These are phyloP conservation scores for Salvia rosmarinus DNA, from an alignment of 257 asterid species.

Conservation along the genomic window DNA sequence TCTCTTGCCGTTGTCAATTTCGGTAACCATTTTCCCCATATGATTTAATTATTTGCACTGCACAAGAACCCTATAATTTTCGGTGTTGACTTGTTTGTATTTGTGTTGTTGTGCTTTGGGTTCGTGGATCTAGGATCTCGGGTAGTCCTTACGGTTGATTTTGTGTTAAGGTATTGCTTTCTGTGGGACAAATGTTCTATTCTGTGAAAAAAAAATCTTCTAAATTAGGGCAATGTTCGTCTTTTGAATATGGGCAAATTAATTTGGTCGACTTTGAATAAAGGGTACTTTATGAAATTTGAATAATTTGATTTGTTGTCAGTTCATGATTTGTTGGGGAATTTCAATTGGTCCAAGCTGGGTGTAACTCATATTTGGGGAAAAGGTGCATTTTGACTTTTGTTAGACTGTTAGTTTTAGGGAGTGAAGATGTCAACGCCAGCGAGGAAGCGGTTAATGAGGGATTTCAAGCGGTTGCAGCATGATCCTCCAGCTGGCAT, in stretches of 20 bases:
- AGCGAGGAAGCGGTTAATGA: conserved; percentile 86
- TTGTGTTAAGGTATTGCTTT: conserved; percentile 16
- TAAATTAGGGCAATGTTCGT: not conserved
- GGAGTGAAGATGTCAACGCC: conserved; percentile 82
- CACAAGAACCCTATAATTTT: conserved; percentile 20
- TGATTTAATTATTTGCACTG: not conserved
- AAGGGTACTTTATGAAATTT: not conserved
- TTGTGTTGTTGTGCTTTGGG: not conserved
- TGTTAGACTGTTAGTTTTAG: conserved; percentile 28
- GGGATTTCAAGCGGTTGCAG: conserved; percentile 93
- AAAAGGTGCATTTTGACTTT: not conserved
- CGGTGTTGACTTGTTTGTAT: conserved; percentile 27
- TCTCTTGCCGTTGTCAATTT: conserved; percentile 30
- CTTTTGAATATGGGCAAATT: not conserved
- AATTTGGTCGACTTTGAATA: not conserved
- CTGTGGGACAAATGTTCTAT: not conserved
- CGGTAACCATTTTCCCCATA: conserved; percentile 29
- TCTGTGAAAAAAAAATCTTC: too few species aligned
- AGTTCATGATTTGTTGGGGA: not conserved
- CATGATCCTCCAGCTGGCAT: conserved; percentile 97
- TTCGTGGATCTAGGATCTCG: conserved; percentile 42
- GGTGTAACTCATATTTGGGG: not conserved
- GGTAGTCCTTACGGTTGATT: conserved; percentile 18
- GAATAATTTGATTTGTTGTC: not conserved
- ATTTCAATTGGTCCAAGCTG: not conserved